Conservation (phyloP, 2,329 filamentous ascomycete genomes). For the Cercospora brassicicola region DNA sequence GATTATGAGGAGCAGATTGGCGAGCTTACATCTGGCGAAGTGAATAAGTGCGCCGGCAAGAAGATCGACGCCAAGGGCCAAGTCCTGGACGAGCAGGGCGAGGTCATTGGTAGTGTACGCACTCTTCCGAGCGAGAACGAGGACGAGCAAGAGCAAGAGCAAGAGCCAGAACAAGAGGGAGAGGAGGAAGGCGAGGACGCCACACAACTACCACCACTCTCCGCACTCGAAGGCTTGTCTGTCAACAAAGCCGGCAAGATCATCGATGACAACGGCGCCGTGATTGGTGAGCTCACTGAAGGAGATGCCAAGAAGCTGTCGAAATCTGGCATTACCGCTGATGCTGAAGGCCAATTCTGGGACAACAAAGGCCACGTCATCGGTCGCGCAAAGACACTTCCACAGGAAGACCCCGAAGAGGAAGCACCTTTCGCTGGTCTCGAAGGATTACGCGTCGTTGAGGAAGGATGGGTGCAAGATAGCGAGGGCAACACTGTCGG, state of each 20-base stretch:
- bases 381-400: constrained; percentile 51
- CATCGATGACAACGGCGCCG: constrained; percentile 48
- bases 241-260: constrained; percentile 56
- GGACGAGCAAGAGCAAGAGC: constrained; percentile 36
- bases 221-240: constrained; percentile 51
- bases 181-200: constrained; percentile 39
- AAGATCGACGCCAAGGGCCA: constrained; percentile 65
- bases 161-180: constrained; percentile 38
- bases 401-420: constrained; percentile 50
- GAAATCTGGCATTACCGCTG: constrained; percentile 48
- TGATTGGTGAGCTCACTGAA: constrained; percentile 53
- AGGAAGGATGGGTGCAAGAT: constrained; percentile 52
- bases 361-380: constrained; percentile 56
- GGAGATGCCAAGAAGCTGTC: constrained; percentile 56
- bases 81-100: constrained; percentile 61
- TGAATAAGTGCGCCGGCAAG: constrained; percentile 63
- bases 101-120: constrained; percentile 60
- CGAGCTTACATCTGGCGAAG: constrained; percentile 57
- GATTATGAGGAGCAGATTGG: constrained; percentile 55
- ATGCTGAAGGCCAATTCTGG: constrained; percentile 54
- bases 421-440: constrained; percentile 54
- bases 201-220: constrained; percentile 48
- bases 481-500: constrained; percentile 54
- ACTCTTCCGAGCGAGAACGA: constrained; percentile 45
- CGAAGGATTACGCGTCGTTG: constrained; percentile 52